These are phyloP conservation scores for Marasmius fiardii DNA, from an alignment of 1,284 basidiomycete species.

Conservation along the genomic window DNA sequence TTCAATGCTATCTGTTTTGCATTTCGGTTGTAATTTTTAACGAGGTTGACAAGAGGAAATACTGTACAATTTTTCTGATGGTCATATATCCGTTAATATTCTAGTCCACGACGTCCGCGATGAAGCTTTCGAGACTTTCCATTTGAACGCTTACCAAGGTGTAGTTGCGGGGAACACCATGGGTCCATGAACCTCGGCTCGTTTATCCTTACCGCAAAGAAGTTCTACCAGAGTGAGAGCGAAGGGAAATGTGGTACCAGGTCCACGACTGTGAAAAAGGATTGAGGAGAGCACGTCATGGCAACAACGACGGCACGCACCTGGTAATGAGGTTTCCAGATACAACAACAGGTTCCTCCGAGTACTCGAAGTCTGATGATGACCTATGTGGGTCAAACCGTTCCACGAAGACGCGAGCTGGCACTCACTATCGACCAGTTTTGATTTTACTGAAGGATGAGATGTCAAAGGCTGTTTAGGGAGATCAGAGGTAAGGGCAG, in stretches of 20 bases:
- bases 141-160: slow-evolving; percentile 28
- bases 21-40: neutral
- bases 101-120: neutral
- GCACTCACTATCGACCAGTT: slow-evolving; percentile 55
- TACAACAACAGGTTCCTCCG: slow-evolving; percentile 75
- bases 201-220: slow-evolving; percentile 63
- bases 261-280: slow-evolving; percentile 67
- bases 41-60: neutral
- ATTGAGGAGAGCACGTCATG: neutral
- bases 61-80: neutral
- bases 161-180: slow-evolving; percentile 77
- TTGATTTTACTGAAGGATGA: slow-evolving; percentile 71
- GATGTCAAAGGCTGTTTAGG: slow-evolving; percentile 70
- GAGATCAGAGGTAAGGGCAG: slow-evolving; percentile 63
- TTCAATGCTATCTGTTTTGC: too few relatives aligned
- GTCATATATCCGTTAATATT: too few relatives aligned
- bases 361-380: slow-evolving; percentile 67
- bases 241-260: slow-evolving; percentile 78
- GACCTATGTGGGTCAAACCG: neutral
- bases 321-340: slow-evolving; percentile 77
- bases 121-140: too few relatives aligned
- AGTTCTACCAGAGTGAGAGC: slow-evolving; percentile 70
- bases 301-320: slow-evolving; percentile 30
- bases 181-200: slow-evolving; percentile 63
- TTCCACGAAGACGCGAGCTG: neutral